Evolutionary conservation across 176 grass and related monocot genomes (phyloP).

Genomic region (Hordeum vulgare): MorexV3_pseudomolecules_assembly NC_058523.1:501859355-501859854

Average conservation of each 20-base stretch:
- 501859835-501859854: constrained; percentile 20
- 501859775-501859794: no score
- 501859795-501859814: neutral
- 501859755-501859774: neutral
- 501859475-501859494: neutral
- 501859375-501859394: neutral
- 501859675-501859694: constrained; percentile 49
- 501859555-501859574: neutral
- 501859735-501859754: neutral
- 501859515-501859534: constrained; percentile 17
- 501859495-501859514: neutral
- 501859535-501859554: constrained; percentile 26
- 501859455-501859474: neutral
- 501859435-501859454: no score
- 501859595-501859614: constrained; percentile 15
- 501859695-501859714: neutral
- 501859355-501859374: constrained; percentile 37
- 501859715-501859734: constrained; percentile 35
- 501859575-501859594: constrained; percentile 30
- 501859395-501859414: neutral
- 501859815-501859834: neutral
- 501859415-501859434: neutral
- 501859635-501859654: constrained; percentile 31
- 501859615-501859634: constrained; percentile 37
- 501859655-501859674: constrained; percentile 27